A percentile compares a stretch with the other conserved stretches of the same genome.
Conservation (phyloP, 176 grass and related monocot genomes). For the Olyra latifolia region DNA sequence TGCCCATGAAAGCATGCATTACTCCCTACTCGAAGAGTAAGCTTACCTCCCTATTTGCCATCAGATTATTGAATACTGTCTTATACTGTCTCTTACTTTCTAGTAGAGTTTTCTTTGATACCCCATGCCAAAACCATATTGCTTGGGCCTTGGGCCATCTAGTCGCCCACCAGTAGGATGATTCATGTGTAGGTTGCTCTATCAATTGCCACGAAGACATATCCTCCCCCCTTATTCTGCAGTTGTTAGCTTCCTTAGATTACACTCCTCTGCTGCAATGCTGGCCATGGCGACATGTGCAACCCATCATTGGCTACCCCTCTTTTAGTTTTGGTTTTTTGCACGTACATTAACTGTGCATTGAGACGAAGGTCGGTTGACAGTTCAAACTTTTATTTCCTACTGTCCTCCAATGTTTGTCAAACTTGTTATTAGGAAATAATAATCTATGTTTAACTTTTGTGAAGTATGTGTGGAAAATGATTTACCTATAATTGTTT, state of each 20-base stretch:
- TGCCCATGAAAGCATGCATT: constrained; percentile 70
- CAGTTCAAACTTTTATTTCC: neutral
- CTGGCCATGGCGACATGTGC: neutral
- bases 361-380: neutral
- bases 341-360: neutral
- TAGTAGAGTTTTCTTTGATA: constrained; percentile 12
- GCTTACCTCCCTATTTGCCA: constrained; percentile 30
- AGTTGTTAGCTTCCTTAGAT: constrained; percentile 5
- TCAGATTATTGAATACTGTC: neutral
- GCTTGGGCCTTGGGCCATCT: neutral
- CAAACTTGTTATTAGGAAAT: neutral
- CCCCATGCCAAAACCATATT: neutral
- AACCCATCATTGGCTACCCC: neutral
- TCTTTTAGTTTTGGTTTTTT: neutral
- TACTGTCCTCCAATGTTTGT: neutral
- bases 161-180: neutral
- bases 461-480: neutral
- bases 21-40: constrained; percentile 74
- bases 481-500: neutral
- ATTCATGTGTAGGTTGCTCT: neutral
- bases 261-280: neutral
- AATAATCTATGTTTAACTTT: neutral
- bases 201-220: neutral
- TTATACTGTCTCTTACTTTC: too few species aligned
- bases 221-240: neutral